phyloP scores from a whole-genome alignment of 768 basidiomycete genomes.

The Butyriboletus loyo region DNA sequence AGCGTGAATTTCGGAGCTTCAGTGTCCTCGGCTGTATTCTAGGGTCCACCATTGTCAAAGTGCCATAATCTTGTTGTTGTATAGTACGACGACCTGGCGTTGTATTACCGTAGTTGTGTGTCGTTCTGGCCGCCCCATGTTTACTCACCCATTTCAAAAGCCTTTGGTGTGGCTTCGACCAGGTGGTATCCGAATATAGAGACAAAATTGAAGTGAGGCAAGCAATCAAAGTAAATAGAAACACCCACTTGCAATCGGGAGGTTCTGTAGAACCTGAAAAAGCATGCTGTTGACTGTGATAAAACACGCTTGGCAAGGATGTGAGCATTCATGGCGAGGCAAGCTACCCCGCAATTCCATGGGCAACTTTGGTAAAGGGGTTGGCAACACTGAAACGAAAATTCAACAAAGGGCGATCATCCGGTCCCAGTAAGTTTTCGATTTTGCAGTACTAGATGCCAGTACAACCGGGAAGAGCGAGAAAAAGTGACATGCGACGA shows the following conservation, averaged over 20 bases:
- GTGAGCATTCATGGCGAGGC: not conserved
- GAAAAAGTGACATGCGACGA: no score
- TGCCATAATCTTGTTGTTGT: constrained; percentile 8
- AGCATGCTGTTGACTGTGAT: not conserved
- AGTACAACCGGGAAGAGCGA: no score
- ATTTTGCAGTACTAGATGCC: no score
- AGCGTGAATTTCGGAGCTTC: constrained; percentile 9
- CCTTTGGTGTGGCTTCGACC: not conserved
- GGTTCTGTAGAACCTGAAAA: not conserved
- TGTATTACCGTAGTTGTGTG: constrained; percentile 1
- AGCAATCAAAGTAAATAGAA: not conserved
- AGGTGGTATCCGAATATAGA: not conserved
- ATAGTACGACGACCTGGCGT: not conserved
- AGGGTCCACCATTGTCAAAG: not conserved
- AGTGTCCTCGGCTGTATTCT: not conserved
- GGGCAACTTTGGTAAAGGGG: not conserved
- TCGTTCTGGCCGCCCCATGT: not conserved
- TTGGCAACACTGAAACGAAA: no score
- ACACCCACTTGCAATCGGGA: not conserved
- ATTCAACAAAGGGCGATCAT: no score
- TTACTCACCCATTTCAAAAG: not conserved
- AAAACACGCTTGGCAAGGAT: not conserved
- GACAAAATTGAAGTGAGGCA: no score
- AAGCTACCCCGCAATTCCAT: not conserved
- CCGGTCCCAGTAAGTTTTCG: no score